Evolutionary conservation across 176 grass and related monocot species (phyloP).

Genomic region (Triticum turgidum): DNA sequence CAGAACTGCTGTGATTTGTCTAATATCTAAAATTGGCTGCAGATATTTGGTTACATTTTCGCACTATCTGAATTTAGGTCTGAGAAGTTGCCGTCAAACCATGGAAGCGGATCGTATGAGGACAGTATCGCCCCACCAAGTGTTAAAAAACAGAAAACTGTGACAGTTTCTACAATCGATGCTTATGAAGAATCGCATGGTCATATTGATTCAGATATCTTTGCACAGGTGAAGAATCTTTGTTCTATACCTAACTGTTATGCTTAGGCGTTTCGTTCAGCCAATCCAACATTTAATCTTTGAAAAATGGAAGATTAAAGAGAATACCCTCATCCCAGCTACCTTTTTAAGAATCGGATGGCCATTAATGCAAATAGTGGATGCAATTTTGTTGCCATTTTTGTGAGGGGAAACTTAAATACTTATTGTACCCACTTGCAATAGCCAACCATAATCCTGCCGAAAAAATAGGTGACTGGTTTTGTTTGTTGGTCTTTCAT

Average conservation of each 20-base stretch:
- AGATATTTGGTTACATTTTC: slow-evolving; percentile 15
- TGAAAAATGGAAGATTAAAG: background rate
- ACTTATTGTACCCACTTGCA: background rate
- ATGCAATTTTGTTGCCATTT: background rate
- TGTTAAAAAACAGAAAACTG: slow-evolving; percentile 2
- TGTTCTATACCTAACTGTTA: background rate
- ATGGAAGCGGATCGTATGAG: background rate
- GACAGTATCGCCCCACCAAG: background rate
- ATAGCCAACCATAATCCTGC: background rate
- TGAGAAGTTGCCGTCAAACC: slow-evolving; percentile 2
- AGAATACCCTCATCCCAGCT: background rate
- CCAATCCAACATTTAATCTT: background rate
- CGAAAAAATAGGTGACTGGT: background rate
- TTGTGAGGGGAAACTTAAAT: background rate
- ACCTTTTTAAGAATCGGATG: background rate
- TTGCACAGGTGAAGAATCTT: slow-evolving; percentile 4
- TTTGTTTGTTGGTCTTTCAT: background rate
- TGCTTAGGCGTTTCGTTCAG: background rate
- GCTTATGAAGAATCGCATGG: slow-evolving; percentile 9
- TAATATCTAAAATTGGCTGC: background rate
- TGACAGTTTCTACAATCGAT: background rate
- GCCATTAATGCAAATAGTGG: background rate
- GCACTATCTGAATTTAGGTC: slow-evolving; percentile 13
- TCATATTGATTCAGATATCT: slow-evolving; percentile 1
- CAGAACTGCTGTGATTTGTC: background rate